A percentile compares a stretch with the other conserved stretches of the same genome.
Conservation (phyloP, 2,329 filamentous ascomycete genomes). For the Aspergillus sp. region DNA sequence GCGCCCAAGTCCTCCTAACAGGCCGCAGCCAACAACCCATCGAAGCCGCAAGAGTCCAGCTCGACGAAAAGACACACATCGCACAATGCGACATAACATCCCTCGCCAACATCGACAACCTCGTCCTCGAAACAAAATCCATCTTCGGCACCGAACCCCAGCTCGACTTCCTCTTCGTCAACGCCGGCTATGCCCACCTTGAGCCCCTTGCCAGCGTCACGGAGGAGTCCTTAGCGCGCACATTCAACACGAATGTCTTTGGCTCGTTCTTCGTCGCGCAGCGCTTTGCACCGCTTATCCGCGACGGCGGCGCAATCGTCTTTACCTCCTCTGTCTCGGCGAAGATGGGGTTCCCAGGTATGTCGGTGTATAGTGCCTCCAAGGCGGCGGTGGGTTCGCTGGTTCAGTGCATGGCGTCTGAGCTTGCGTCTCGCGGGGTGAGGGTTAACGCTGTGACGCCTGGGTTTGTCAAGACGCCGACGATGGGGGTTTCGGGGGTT, state of each 20-base stretch:
- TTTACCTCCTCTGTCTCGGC: slow-evolving; percentile 12
- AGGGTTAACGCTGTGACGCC: slow-evolving; percentile 14
- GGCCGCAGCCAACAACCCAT: slow-evolving; percentile 12
- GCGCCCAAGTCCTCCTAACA: slow-evolving; percentile 12
- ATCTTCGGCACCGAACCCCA: not conserved
- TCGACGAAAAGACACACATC: slow-evolving; percentile 3
- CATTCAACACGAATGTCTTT: slow-evolving; percentile 14
- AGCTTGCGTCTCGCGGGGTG: slow-evolving; percentile 2
- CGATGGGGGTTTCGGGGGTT: slow-evolving; percentile 8
- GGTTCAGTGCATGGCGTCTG: slow-evolving; percentile 10
- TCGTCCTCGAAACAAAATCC: not conserved
- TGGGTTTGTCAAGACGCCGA: slow-evolving; percentile 13
- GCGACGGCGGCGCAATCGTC: slow-evolving; percentile 13
- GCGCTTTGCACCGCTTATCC: slow-evolving; percentile 3
- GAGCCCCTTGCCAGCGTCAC: slow-evolving; percentile 8
- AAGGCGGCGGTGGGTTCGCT: slow-evolving; percentile 14
- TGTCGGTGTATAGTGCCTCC: slow-evolving; percentile 7
- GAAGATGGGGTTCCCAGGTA: slow-evolving; percentile 7
- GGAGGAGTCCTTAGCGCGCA: slow-evolving; percentile 7
- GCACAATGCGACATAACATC: slow-evolving; percentile 11
- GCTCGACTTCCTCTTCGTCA: slow-evolving; percentile 12
- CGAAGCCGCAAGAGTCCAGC: not conserved
- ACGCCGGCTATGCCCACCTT: slow-evolving; percentile 12
- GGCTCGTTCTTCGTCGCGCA: slow-evolving; percentile 13
- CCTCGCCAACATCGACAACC: not conserved